Conservation (phyloP, 176 grass and related monocot species). For the Oryza coarctata region DNA sequence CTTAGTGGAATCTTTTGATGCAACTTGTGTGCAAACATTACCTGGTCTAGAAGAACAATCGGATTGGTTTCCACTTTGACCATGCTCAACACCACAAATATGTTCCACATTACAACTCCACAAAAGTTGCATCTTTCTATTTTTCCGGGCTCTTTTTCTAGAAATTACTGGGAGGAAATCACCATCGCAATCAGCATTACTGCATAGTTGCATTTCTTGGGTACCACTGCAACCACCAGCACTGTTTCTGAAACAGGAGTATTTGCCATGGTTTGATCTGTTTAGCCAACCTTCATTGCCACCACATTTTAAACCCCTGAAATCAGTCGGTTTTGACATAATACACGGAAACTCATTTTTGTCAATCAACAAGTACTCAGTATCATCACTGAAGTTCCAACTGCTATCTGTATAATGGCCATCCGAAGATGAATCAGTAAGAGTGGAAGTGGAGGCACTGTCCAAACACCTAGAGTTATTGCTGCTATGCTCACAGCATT, state of each 20-base stretch:
- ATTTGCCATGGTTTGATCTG: background rate
- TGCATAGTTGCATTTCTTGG: background rate
- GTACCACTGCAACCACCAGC: background rate
- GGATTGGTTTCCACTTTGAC: conserved; percentile 17
- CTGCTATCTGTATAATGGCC: conserved; percentile 24
- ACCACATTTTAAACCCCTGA: background rate
- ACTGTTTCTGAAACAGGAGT: conserved; percentile 2
- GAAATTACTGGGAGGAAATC: conserved; percentile 13
- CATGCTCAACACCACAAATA: background rate
- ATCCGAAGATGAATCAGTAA: conserved; percentile 28
- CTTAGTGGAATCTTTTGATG: conserved; percentile 1
- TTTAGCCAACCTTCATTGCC: background rate
- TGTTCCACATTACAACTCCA: conserved; percentile 4
- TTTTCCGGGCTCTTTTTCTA: background rate
- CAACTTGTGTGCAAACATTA: background rate
- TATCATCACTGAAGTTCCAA: conserved; percentile 31
- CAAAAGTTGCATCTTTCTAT: conserved; percentile 4
- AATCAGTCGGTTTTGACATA: background rate
- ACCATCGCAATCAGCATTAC: background rate
- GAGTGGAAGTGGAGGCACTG: conserved; percentile 17
- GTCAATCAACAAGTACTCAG: conserved; percentile 1
- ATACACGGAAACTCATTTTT: conserved; percentile 17
- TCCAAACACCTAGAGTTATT: conserved; percentile 19
- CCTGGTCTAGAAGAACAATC: conserved; percentile 14
- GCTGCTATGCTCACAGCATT: conserved; percentile 18